phyloP scores from a whole-genome alignment of 2,329 filamentous ascomycete species.

The Trichoderma lentiforme region DNA sequence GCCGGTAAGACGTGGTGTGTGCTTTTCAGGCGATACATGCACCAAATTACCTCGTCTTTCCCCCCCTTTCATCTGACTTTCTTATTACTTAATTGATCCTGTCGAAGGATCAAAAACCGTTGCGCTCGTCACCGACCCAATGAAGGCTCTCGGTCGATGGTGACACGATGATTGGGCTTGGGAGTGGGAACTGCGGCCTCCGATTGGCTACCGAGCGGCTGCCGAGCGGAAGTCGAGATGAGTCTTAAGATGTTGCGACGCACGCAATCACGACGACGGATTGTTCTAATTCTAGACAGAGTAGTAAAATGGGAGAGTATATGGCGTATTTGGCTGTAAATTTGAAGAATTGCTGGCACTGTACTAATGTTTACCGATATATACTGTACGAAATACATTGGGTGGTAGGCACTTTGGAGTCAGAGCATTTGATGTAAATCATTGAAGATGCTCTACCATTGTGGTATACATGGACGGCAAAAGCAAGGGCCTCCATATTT shows the following conservation, averaged over 20 bases:
- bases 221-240: not conserved
- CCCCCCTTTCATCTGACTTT: not conserved
- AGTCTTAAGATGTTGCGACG: not conserved
- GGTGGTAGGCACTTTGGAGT: not conserved
- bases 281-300: not conserved
- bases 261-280: not conserved
- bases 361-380: not conserved
- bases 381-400: not conserved
- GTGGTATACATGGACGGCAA: not conserved
- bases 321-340: not conserved
- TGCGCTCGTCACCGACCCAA: not conserved
- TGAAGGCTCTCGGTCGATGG: not conserved
- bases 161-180: not conserved
- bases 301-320: not conserved
- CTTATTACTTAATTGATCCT: not conserved
- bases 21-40: not conserved
- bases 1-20: not conserved
- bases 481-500: not conserved
- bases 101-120: not conserved
- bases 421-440: not conserved
- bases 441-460: not conserved
- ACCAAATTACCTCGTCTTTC: not conserved
- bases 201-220: conserved; percentile 9
- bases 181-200: not conserved
- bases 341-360: not conserved